Base-by-base conservation (phyloP, 1,284 basidiomycete genomes). In the Tetrapyrgos nigripes region DNA sequence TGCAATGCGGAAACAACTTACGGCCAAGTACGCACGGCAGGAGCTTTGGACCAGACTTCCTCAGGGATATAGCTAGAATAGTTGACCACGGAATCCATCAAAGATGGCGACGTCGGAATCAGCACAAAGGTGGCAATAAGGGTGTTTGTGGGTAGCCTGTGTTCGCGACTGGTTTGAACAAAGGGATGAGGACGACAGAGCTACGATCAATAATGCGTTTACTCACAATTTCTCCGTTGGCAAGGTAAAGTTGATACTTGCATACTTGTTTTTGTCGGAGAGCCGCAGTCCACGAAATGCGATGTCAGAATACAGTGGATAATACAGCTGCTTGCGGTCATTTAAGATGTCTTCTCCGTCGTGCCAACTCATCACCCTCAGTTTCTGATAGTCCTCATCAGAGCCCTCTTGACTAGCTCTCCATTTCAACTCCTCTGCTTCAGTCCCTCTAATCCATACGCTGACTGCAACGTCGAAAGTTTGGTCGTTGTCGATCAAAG, bases 71-170 rank as follows among this genome's bases (percentile, higher is more conserved):
- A 76, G 6, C 64, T 68, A 2, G 73, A 70, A 50, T 65, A 72
- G 28, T 69, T 66, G 2, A 57, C 62, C 1, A 70, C 65, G 44
- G 68, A 47, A 37, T 73, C 68, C 2, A 73, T 50, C 4, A 66
- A 64, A 8, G 74, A 76, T 5, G 73, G 70, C 0, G 69, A 65
- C 3, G 64, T 66, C 1, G 72, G 74, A 54, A 73, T 64, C 6
- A 72, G 63, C 10, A 71, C 69, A 27, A 76, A 70, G 11, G 73
- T 71, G 6, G 70, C 75, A 17, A 71, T 68, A 10, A 77, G 64
- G 40, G 73, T 73, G 33, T 5, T 17, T 5, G 5, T n/a, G 19
- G 8, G 13, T n/a, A 40, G 17, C 19, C 19, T 40, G 6, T 11
- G 8, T 13, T 50, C 48, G n/a, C 48, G 48, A n/a, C 48, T 50